Percentiles rank a stretch among this genome's conserved stretches.
Evolutionary conservation across 2,329 filamentous ascomycete species (phyloP).

Genomic region (Thermoascus crustaceus): DNA sequence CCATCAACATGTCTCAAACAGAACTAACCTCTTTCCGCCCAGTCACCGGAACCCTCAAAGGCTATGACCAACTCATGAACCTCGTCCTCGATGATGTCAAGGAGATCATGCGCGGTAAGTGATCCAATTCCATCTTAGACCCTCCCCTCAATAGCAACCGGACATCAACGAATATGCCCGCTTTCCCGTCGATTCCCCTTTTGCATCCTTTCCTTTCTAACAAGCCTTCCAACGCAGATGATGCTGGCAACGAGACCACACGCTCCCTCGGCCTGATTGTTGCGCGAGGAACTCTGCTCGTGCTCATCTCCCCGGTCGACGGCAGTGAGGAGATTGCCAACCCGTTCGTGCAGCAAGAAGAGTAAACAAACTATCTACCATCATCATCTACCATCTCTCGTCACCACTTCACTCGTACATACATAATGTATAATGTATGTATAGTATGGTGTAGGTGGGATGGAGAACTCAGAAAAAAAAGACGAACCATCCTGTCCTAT

Average conservation of each 20-base stretch:
- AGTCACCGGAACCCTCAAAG: constrained; percentile 87
- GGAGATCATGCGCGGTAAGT: constrained; percentile 75
- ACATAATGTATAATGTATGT: too few relatives aligned
- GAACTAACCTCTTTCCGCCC: constrained; percentile 6
- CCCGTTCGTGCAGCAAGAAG: constrained; percentile 72
- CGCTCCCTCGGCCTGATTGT: constrained; percentile 79
- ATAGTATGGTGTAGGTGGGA: too few relatives aligned
- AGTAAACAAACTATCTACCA: constrained; percentile 33
- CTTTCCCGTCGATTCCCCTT: too few relatives aligned
- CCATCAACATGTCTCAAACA: too few relatives aligned
- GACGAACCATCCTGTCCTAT: too few relatives aligned
- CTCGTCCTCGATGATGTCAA: constrained; percentile 90
- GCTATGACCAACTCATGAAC: constrained; percentile 97
- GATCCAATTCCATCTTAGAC: not conserved
- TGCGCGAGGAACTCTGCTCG: constrained; percentile 82
- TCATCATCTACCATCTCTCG: not conserved
- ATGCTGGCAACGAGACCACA: constrained; percentile 79
- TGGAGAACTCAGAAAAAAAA: too few relatives aligned
- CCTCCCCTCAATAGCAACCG: too few relatives aligned
- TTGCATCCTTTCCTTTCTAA: not conserved
- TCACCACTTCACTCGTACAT: too few relatives aligned
- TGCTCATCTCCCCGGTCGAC: constrained; percentile 85
- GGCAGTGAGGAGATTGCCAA: constrained; percentile 95
- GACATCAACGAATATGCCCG: too few relatives aligned
- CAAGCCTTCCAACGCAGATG: constrained; percentile 52